Evolutionary conservation across 257 asterid species (phyloP).

Genomic region (Nemophila menziesii): DNA sequence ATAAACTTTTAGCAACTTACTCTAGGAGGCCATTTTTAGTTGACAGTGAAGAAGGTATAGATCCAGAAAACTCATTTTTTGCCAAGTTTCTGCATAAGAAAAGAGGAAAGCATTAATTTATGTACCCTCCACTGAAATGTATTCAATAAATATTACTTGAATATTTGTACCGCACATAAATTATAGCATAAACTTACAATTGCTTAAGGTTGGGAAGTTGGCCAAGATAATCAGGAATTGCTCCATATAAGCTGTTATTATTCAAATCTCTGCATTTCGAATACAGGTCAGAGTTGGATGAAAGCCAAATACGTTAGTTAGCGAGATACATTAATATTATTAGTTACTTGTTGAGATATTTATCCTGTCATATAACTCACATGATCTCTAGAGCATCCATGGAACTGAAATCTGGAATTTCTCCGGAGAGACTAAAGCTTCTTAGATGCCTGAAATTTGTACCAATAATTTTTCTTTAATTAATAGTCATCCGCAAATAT

Average conservation of each 20-base stretch:
- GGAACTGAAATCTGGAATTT: conserved; percentile 30
- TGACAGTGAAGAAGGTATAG: conserved; percentile 38
- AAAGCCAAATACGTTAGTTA: too few species aligned
- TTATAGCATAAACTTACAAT: conserved; percentile 25
- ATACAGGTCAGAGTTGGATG: too few species aligned
- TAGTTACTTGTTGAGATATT: too few species aligned
- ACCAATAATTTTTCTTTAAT: too few species aligned
- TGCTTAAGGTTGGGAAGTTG: conserved; percentile 31
- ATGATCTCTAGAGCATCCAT: conserved; percentile 44
- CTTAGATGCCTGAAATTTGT: conserved; percentile 20
- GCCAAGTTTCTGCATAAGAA: conserved; percentile 40
- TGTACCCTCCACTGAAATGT: not conserved
- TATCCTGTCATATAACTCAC: conserved; percentile 11
- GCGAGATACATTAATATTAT: not conserved
- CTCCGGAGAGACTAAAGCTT: conserved; percentile 20
- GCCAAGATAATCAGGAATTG: conserved; percentile 52
- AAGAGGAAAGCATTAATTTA: not conserved
- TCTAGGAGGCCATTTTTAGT: conserved; percentile 24
- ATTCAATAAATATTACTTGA: not conserved
- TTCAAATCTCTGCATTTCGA: conserved; percentile 35
- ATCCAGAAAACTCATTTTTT: conserved; percentile 38
- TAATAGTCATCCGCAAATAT: too few species aligned
- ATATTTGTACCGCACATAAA: not conserved
- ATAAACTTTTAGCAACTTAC: conserved; percentile 20
- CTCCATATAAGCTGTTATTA: conserved; percentile 36